A percentile compares a stretch with the other conserved stretches of the same genome.
Conservation (phyloP, 2,329 filamentous ascomycete species). For the Macrophomina tecta region DNA sequence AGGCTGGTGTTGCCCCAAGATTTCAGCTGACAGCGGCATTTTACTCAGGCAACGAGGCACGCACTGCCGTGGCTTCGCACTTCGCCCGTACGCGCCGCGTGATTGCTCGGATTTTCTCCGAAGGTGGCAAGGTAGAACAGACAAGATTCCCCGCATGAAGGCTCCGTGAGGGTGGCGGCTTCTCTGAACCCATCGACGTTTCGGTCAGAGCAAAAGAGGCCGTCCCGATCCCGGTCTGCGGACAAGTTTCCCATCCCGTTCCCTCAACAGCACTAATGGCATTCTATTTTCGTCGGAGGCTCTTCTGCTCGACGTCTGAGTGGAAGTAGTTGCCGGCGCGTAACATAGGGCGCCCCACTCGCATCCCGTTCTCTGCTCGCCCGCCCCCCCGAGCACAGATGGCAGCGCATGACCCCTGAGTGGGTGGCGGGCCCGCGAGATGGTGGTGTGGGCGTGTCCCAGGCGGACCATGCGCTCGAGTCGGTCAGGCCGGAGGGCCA, state of each 20-base stretch:
- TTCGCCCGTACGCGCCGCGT: background rate
- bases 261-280: background rate
- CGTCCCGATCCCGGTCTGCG: background rate
- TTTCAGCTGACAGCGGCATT: background rate
- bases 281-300: background rate
- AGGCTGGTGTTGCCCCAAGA: conserved; percentile 10
- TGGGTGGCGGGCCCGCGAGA: background rate
- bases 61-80: background rate
- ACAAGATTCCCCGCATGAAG: conserved; percentile 14
- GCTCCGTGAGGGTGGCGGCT: background rate
- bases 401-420: conserved; percentile 11
- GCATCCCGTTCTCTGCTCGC: background rate
- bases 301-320: background rate
- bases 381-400: background rate
- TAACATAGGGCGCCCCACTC: conserved; percentile 3
- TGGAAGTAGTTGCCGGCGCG: conserved; percentile 10
- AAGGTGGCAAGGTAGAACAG: background rate
- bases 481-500: conserved; percentile 18
- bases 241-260: background rate
- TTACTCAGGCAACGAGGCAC: conserved; percentile 13
- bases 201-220: background rate
- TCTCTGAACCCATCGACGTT: conserved; percentile 1
- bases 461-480: conserved; percentile 19
- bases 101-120: background rate
- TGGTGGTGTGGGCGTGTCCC: background rate